Base-by-base conservation (phyloP, 176 grass and related monocot genomes). In the Pontederia paniculata region DNA sequence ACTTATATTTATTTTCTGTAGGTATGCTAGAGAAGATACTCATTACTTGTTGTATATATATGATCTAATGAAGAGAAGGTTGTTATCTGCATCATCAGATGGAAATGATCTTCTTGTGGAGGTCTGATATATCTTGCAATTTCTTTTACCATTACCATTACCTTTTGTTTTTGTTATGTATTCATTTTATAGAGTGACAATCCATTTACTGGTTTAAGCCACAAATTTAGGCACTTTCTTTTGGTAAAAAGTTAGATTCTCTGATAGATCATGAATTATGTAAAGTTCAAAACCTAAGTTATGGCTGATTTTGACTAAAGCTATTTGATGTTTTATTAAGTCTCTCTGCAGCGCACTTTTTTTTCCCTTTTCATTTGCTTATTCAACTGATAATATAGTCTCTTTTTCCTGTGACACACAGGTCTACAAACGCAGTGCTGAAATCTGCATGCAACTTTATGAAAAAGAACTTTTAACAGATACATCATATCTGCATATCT, bases 21-120 rank as follows among this genome's bases (percentile, higher is more conserved):
- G 91, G 76, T 97, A 98, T 71, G 93, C 80, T 28, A 98, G 93
- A 84, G 93, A 98, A 91, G 93, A 98, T 71, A 91, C 93, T 62
- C 93, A 98, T 73, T 91, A 88, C 68, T 77, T 98, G 48, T 70
- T 91, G 9, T 81, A 91, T 68, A 84, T 98, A 81, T 88, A 84
- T 81, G 93, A 98, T 69, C 56, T 88, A 62, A 98, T 98, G 93
- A 91, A 68, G 81, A 50, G 67, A 28, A 86, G 60, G 72, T 70
- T 98, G 67, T 68, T 73, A 62, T 78, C 41, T 18, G 64, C 71
- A 55, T 98, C 86, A 0, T 71, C 80, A 22, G 17, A 49, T 75
- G 86, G 67, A 77, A 84, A 68, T 48, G 83, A 90, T 84, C 68
- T 83, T 65, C 80, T 97, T 58, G 72, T 98, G 71, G 83, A 98